phyloP scores from a whole-genome alignment of 805 yeast genomes.

The Candida wancherniae region DNA sequence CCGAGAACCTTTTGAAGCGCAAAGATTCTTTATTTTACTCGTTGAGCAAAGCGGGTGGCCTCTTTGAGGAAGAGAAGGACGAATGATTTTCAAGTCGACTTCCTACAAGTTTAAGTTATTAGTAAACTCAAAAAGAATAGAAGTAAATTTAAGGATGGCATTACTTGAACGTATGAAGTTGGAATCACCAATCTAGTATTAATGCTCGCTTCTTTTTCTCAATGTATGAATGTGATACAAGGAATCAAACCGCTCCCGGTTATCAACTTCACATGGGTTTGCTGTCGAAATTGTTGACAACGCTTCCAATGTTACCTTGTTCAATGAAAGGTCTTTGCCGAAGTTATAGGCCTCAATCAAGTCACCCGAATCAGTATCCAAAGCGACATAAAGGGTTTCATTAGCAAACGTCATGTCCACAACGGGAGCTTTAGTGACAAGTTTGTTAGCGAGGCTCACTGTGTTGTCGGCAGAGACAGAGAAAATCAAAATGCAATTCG shows the following conservation, averaged over 20 bases:
- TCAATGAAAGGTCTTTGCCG: slow-evolving; percentile 18
- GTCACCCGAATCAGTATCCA: slow-evolving; percentile 26
- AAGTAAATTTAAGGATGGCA: neutral
- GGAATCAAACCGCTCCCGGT: slow-evolving; percentile 40
- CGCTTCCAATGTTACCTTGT: slow-evolving; percentile 13
- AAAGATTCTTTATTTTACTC: slow-evolving; percentile 71
- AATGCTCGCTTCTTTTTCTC: slow-evolving; percentile 64
- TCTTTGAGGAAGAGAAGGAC: slow-evolving; percentile 25
- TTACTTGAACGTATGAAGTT: neutral
- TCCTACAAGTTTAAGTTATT: no score
- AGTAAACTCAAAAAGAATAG: neutral
- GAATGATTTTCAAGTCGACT: no score
- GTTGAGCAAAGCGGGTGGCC: slow-evolving; percentile 79
- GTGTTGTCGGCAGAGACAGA: slow-evolving; percentile 21
- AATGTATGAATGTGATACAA: slow-evolving; percentile 46
- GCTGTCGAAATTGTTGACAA: slow-evolving; percentile 20
- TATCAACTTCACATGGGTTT: slow-evolving; percentile 30
- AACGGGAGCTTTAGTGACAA: slow-evolving; percentile 21
- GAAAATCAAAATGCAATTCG: slow-evolving; percentile 41
- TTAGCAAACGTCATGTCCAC: slow-evolving; percentile 26
- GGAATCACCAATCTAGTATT: no score
- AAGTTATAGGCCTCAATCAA: slow-evolving; percentile 23
- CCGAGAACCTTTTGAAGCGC: slow-evolving; percentile 59
- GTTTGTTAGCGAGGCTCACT: slow-evolving; percentile 27
- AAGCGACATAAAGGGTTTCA: slow-evolving; percentile 21